Conservation (phyloP, 352 stramenopile species). For the Globisporangium middletonii region DNA sequence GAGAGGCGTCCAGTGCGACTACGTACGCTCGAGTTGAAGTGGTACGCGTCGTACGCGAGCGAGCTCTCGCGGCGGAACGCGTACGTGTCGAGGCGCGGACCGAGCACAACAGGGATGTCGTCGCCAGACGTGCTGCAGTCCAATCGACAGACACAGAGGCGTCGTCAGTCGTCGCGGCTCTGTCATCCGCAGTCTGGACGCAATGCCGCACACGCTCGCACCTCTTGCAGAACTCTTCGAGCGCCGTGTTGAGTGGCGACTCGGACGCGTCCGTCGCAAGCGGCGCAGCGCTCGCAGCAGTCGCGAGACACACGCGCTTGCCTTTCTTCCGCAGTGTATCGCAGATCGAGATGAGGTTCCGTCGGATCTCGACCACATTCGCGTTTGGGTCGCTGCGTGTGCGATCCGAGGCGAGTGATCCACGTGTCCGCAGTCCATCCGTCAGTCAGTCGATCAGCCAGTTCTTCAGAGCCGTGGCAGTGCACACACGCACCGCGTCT, state of each 20-base stretch:
- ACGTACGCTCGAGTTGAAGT: conserved; percentile 79
- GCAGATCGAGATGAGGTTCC: conserved; percentile 66
- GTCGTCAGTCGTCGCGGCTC: background rate
- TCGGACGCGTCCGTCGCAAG: conserved; percentile 21
- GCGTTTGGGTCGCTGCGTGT: conserved; percentile 19
- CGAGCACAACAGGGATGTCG: conserved; percentile 57
- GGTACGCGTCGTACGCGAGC: conserved; percentile 64
- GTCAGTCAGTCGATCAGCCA: background rate
- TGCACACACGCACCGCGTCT: conserved; percentile 32
- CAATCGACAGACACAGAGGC: background rate
- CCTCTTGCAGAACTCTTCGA: conserved; percentile 77
- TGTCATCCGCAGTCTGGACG: background rate
- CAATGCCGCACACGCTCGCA: conserved; percentile 12
- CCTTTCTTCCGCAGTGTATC: conserved; percentile 79
- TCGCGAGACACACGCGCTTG: conserved; percentile 72
- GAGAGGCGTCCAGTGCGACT: background rate
- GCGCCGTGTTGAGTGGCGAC: conserved; percentile 45
- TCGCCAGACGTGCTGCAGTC: conserved; percentile 53
- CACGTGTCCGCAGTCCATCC: background rate
- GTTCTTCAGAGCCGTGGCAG: background rate
- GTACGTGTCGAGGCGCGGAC: conserved; percentile 68
- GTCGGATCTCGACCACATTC: conserved; percentile 29
- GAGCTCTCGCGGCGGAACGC: conserved; percentile 55
- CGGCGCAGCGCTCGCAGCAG: conserved; percentile 40
- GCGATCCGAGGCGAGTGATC: background rate